Conservation (phyloP, 2,329 filamentous ascomycete species). For the Lecanicillium sp. region DNA sequence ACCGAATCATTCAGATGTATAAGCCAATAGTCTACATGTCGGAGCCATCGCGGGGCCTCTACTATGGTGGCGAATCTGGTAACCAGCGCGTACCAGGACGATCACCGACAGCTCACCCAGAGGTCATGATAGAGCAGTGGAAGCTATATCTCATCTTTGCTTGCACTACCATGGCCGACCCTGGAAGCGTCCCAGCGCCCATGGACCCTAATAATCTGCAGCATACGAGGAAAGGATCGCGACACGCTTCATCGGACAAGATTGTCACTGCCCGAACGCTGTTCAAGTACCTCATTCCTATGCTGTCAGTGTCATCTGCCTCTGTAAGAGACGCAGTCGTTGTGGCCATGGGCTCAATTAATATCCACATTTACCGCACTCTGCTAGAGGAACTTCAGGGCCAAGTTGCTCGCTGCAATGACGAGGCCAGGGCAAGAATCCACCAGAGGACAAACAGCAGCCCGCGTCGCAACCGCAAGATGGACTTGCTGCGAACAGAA, state of each 20-base stretch:
- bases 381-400: slow-evolving; percentile 85
- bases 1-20: slow-evolving; percentile 88
- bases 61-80: slow-evolving; percentile 53
- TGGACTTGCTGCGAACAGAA: slow-evolving; percentile 82
- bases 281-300: slow-evolving; percentile 85
- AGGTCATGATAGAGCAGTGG: slow-evolving; percentile 93
- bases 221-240: slow-evolving; percentile 77
- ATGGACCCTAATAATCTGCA: slow-evolving; percentile 48
- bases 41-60: slow-evolving; percentile 59
- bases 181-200: slow-evolving; percentile 46
- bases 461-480: slow-evolving; percentile 72
- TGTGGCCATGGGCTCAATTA: slow-evolving; percentile 86
- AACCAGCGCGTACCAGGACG: slow-evolving; percentile 44
- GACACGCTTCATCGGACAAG: slow-evolving; percentile 58
- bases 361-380: slow-evolving; percentile 85
- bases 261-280: slow-evolving; percentile 82
- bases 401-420: slow-evolving; percentile 76
- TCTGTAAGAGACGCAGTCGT: slow-evolving; percentile 88
- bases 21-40: slow-evolving; percentile 72
- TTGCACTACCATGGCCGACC: slow-evolving; percentile 86
- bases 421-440: slow-evolving; percentile 78
- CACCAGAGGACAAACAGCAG: slow-evolving; percentile 82
- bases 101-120: slow-evolving; percentile 65
- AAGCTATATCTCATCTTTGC: slow-evolving; percentile 96
- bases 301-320: slow-evolving; percentile 71